Base-by-base conservation (phyloP, 768 basidiomycete genomes). In the Amanita rubescens region DNA sequence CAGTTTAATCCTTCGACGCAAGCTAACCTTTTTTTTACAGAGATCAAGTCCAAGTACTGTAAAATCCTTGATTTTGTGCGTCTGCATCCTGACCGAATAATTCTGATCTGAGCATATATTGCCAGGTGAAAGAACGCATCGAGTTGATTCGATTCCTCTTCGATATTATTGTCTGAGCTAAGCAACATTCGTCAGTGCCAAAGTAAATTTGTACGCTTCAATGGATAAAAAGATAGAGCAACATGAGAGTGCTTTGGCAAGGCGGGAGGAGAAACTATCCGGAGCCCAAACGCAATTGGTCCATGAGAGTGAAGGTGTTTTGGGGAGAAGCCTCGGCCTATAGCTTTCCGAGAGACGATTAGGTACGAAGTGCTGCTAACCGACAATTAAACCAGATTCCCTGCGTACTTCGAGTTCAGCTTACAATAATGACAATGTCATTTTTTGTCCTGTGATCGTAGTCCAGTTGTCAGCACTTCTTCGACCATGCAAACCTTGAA, bases 31-130 rank as follows among this genome's bases (percentile, higher is more conserved):
- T 17, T 51, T n/a, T 32, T 39, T 45, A 12, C 51, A 81, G 80
- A 79, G 57, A 63, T 81, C 51, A 62, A 67, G 3, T 57, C 58
- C 12, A 68, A 69, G 27, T 81, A 75, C 55, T 55, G 56, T 10
- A 72, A 73, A 59, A 65, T 81, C 22, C 61, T 82, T 30, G 78
- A 81, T 54, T 73, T 75, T 38, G 80, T 80, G 55, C 57, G 78
- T 72, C 15, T 32, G 5, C 22, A 17, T 33, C 24, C 15, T 19
- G 47, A 38, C 17, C 41, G 30, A 39, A 42, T 27, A 43, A 48
- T 38, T 43, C 33, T 33, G 17, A 10, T 50, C 34, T 11, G 30
- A 32, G 38, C 41, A 14, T 30, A 30, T 8, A 8, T 43, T 30
- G 10, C n/a, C 32, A 77, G 75, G 71, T 69, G 1, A 81, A 81